These are phyloP conservation scores for Arabidopsis arenosa DNA, from an alignment of 345 rosid species.

Conservation along the genomic window DNA sequence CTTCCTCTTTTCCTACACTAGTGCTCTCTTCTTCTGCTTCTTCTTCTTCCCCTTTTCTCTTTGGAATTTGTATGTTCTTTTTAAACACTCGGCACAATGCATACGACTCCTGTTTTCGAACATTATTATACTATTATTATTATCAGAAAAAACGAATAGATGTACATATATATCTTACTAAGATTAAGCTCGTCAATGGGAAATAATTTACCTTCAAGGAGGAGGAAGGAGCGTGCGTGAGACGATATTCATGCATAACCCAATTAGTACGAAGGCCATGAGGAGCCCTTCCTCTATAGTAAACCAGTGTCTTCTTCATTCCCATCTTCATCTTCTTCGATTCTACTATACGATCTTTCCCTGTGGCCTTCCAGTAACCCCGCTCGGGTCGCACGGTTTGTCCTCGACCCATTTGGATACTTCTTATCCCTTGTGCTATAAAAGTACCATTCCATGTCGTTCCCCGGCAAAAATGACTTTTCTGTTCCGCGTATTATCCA, in stretches of 20 bases:
- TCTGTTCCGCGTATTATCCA: constrained; percentile 46
- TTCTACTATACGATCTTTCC: constrained; percentile 62
- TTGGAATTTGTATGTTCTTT: constrained; percentile 62
- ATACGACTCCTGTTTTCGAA: constrained; percentile 60
- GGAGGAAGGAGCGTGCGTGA: constrained; percentile 49
- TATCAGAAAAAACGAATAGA: not conserved
- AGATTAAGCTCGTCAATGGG: not conserved
- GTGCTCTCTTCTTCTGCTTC: constrained; percentile 25
- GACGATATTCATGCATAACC: constrained; percentile 87
- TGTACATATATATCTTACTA: not conserved
- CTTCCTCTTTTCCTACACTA: constrained; percentile 21
- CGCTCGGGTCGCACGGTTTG: constrained; percentile 70
- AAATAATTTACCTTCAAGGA: constrained; percentile 32
- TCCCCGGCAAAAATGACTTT: constrained; percentile 72
- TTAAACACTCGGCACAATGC: constrained; percentile 79
- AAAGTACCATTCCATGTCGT: constrained; percentile 85
- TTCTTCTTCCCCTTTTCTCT: constrained; percentile 40
- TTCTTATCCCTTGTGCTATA: constrained; percentile 79
- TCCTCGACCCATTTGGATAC: constrained; percentile 81
- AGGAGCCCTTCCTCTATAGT: constrained; percentile 74
- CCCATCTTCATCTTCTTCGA: constrained; percentile 61
- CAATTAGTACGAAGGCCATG: constrained; percentile 72
- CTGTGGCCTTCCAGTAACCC: constrained; percentile 91
- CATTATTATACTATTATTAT: not conserved
- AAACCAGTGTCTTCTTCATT: constrained; percentile 83